Conservation (phyloP, 176 grass and related monocot genomes). For the Avena sativa region DNA sequence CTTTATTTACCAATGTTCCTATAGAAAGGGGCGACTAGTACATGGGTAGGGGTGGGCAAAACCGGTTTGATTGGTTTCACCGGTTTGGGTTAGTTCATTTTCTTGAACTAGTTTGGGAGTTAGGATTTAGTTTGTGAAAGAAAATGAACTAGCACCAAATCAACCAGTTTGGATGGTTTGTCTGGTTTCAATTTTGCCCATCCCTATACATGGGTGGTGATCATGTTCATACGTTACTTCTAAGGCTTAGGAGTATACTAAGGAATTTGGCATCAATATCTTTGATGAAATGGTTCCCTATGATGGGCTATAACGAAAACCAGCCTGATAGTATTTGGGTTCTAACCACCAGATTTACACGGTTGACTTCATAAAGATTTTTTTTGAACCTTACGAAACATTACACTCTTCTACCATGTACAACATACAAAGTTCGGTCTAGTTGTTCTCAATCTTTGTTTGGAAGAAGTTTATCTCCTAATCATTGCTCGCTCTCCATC, state of each 20-base stretch:
- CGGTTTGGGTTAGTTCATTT: too few species aligned
- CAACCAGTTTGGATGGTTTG: too few species aligned
- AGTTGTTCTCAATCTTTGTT: background rate
- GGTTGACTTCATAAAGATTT: background rate
- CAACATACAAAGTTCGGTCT: background rate
- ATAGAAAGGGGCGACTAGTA: background rate
- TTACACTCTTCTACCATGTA: background rate
- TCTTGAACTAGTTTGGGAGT: too few species aligned
- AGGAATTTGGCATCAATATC: background rate
- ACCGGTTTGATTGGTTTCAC: too few species aligned
- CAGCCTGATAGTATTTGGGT: background rate
- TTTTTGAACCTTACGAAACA: background rate
- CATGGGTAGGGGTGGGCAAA: background rate
- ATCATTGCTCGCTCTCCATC: background rate
- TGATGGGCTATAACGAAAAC: background rate
- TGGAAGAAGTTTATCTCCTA: slow-evolving; percentile 3
- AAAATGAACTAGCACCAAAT: too few species aligned
- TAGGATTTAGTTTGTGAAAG: too few species aligned
- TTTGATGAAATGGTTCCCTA: background rate
- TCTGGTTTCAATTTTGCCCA: too few species aligned
- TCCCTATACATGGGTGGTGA: background rate
- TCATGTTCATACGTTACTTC: background rate
- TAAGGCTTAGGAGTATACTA: background rate
- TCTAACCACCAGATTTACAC: background rate
- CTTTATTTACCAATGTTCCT: background rate